These are phyloP conservation scores for Pythium aphanidermatum DNA, from an alignment of 352 stramenopile species.

Conservation along the genomic window DNA sequence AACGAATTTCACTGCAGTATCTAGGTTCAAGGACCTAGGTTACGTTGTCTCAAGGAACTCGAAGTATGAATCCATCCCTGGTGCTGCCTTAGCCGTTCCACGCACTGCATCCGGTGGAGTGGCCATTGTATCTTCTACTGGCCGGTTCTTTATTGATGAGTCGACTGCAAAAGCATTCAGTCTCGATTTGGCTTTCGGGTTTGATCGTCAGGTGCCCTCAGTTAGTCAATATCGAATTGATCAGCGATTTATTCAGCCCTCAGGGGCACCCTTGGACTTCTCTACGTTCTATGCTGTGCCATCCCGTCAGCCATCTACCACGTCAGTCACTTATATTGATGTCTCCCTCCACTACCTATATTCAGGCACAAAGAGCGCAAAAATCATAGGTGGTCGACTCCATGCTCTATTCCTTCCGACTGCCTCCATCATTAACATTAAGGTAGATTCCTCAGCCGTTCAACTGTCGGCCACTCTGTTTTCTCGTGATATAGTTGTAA, in stretches of 20 bases:
- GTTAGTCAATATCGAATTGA: conserved; percentile 30
- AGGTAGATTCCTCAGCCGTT: conserved; percentile 11
- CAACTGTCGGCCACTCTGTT: conserved; percentile 18
- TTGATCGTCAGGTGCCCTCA: conserved; percentile 11
- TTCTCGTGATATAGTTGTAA: conserved; percentile 20
- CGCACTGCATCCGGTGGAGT: conserved; percentile 21
- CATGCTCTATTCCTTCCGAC: conserved; percentile 31
- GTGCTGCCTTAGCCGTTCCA: conserved; percentile 17
- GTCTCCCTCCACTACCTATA: conserved; percentile 29
- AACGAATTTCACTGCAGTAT: conserved; percentile 15
- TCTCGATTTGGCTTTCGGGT: conserved; percentile 37
- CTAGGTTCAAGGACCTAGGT: conserved; percentile 21
- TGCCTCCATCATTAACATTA: conserved; percentile 14
- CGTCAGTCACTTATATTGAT: no score
- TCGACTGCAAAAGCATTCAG: conserved; percentile 34
- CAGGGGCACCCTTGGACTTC: conserved; percentile 39
- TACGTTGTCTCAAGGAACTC: conserved; percentile 20
- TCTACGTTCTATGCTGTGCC: conserved; percentile 25
- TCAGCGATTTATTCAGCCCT: conserved; percentile 37
- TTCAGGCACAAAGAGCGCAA: conserved; percentile 31
- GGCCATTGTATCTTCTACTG: conserved; percentile 38
- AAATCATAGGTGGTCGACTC: conserved; percentile 34
- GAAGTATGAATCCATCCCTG: conserved; percentile 28
- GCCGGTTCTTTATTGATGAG: conserved; percentile 50
- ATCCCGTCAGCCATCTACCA: conserved; percentile 1